phyloP scores from a whole-genome alignment of 176 grass and related monocot species.

The Aechmea fasciata region DNA sequence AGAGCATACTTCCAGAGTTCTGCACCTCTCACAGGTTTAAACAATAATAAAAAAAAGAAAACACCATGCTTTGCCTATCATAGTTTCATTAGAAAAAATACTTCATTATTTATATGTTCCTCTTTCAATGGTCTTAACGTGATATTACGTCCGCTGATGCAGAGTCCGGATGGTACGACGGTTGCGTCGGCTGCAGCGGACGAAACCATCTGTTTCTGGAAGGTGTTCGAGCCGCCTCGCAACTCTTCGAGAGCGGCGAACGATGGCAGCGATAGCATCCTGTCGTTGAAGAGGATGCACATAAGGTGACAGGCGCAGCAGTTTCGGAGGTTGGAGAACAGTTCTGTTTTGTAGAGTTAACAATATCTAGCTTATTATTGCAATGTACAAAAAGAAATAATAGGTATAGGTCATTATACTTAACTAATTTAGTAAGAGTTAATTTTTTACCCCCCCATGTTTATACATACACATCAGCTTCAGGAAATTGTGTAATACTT shows the following conservation, averaged over 20 bases:
- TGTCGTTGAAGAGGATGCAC: slow-evolving; percentile 36
- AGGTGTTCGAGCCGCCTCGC: slow-evolving; percentile 18
- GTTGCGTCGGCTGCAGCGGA: slow-evolving; percentile 34
- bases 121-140: not conserved
- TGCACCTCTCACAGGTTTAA: slow-evolving; percentile 33
- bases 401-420: no score
- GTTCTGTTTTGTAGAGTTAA: no score
- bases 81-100: not conserved
- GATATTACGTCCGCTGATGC: not conserved
- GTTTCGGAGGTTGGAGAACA: no score
- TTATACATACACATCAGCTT: no score
- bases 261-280: not conserved
- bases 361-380: no score
- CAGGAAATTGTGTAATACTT: no score
- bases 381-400: no score
- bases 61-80: no score
- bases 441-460: no score
- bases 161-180: slow-evolving; percentile 33
- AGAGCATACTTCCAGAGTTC: slow-evolving; percentile 29
- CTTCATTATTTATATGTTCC: not conserved
- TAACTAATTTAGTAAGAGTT: no score
- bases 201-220: slow-evolving; percentile 35
- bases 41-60: not conserved
- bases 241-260: slow-evolving; percentile 1
- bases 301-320: slow-evolving; percentile 26